Percentiles rank a stretch among this genome's conserved stretches.
Conservation (phyloP, 2,329 filamentous ascomycete species). For the Neonectria sp. region DNA sequence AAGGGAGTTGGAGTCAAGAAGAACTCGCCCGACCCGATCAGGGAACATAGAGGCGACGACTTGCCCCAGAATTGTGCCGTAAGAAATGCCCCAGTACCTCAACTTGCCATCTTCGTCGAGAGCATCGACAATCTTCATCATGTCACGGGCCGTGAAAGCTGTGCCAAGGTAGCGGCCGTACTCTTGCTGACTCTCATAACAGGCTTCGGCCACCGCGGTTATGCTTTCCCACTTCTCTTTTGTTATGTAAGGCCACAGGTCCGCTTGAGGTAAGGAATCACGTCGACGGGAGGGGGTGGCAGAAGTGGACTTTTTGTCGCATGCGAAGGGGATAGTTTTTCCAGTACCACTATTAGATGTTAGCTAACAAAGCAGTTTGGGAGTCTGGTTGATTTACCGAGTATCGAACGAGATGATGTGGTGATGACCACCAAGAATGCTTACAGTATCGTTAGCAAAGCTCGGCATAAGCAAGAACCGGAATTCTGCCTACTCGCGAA, state of each 20-base stretch:
- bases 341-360: slow-evolving; percentile 29
- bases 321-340: slow-evolving; percentile 38
- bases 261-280: slow-evolving; percentile 17
- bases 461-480: background rate
- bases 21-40: slow-evolving; percentile 33
- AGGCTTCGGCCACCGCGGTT: slow-evolving; percentile 34
- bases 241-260: slow-evolving; percentile 19
- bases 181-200: slow-evolving; percentile 40
- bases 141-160: slow-evolving; percentile 55
- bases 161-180: slow-evolving; percentile 50
- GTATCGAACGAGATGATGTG: slow-evolving; percentile 37
- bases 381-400: slow-evolving; percentile 29
- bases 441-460: slow-evolving; percentile 9
- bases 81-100: slow-evolving; percentile 51
- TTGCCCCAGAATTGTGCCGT: slow-evolving; percentile 41
- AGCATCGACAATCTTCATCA: slow-evolving; percentile 56
- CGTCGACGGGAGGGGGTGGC: slow-evolving; percentile 23
- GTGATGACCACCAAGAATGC: slow-evolving; percentile 32
- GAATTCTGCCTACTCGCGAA: slow-evolving; percentile 21
- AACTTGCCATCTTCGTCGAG: slow-evolving; percentile 52
- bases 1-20: slow-evolving; percentile 36
- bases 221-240: slow-evolving; percentile 8
- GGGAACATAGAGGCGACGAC: slow-evolving; percentile 42
- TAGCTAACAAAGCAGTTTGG: background rate
- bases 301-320: slow-evolving; percentile 2